A percentile compares a stretch with the other conserved stretches of the same genome.
Evolutionary conservation across 495 filamentous ascomycete species (phyloP).

Genomic region (Rostrohypoxylon terebratum): DNA sequence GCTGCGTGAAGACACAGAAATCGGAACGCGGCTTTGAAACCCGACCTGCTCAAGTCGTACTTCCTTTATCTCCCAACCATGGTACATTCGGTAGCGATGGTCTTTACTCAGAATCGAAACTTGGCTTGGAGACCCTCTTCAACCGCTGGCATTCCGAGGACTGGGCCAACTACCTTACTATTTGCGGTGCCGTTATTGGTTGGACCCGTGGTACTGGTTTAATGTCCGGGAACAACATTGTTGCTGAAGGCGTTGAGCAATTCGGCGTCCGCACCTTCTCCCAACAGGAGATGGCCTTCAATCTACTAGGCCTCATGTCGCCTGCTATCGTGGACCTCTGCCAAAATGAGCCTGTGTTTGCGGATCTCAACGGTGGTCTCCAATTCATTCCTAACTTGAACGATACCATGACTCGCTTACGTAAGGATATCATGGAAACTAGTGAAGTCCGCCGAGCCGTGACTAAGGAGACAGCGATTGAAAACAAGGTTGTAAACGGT

Average conservation of each 20-base stretch:
- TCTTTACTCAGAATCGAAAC: conserved; percentile 97
- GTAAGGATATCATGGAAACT: conserved; percentile 91
- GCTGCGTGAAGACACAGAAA: conserved; percentile 91
- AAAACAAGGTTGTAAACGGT: conserved; percentile 97
- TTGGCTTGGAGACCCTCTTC: conserved; percentile 96
- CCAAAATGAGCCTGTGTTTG: conserved; percentile 94
- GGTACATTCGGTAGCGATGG: conserved; percentile 98
- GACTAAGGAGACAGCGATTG: conserved; percentile 93
- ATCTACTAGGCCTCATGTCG: conserved; percentile 95
- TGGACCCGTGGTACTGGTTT: conserved; percentile 99
- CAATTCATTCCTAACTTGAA: conserved; percentile 99
- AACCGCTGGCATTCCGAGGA: conserved; percentile 98
- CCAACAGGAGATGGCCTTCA: conserved; percentile 99
- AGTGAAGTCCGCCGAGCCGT: conserved; percentile 94
- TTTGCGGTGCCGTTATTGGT: conserved; percentile 97
- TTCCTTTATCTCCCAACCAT: conserved; percentile 97
- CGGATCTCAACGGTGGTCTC: conserved; percentile 96
- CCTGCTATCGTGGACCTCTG: conserved; percentile 94
- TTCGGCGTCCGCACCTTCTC: conserved; percentile 98
- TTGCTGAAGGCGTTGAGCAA: conserved; percentile 95
- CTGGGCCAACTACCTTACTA: conserved; percentile 98
- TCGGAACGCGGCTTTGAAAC: conserved; percentile 88
- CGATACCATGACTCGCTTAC: conserved; percentile 86
- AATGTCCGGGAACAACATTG: conserved; percentile 98
- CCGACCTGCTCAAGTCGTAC: conserved; percentile 93